These are phyloP conservation scores for Trametes cubensis DNA, from an alignment of 768 basidiomycete species.

Conservation along the genomic window DNA sequence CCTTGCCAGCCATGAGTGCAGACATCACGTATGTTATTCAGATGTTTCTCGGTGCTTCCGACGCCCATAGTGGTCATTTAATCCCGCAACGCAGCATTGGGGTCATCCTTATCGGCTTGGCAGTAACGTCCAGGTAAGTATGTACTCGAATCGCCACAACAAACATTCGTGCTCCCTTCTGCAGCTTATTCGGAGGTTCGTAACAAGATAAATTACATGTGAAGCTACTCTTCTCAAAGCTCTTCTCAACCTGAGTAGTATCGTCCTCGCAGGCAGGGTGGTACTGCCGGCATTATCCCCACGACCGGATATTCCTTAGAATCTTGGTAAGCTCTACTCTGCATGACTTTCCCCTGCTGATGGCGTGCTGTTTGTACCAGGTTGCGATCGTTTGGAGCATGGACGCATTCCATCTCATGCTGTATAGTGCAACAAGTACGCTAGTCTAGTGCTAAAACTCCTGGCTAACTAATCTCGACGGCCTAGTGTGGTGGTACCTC, in stretches of 20 bases:
- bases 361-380: not conserved
- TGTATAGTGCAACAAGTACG: conserved; percentile 12
- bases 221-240: not conserved
- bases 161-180: not conserved
- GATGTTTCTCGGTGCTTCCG: no score
- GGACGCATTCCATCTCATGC: not conserved
- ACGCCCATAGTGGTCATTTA: no score
- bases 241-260: not conserved
- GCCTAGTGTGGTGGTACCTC: conserved; percentile 6
- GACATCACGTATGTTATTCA: no score
- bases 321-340: not conserved
- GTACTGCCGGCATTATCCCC: conserved; percentile 11
- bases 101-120: not conserved
- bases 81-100: not conserved
- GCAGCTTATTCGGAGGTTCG: conserved; percentile 9
- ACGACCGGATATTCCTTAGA: conserved; percentile 6
- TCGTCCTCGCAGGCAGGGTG: not conserved
- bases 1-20: no score
- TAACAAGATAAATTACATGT: not conserved
- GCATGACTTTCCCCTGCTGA: not conserved
- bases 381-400: not conserved
- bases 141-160: no score
- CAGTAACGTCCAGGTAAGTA: conserved; percentile 1
- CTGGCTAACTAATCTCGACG: no score
- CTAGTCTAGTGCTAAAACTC: not conserved